These are phyloP conservation scores for Apophysomyces trapeziformis DNA, from an alignment of 371 early-diverging fungal species.

Conservation along the genomic window DNA sequence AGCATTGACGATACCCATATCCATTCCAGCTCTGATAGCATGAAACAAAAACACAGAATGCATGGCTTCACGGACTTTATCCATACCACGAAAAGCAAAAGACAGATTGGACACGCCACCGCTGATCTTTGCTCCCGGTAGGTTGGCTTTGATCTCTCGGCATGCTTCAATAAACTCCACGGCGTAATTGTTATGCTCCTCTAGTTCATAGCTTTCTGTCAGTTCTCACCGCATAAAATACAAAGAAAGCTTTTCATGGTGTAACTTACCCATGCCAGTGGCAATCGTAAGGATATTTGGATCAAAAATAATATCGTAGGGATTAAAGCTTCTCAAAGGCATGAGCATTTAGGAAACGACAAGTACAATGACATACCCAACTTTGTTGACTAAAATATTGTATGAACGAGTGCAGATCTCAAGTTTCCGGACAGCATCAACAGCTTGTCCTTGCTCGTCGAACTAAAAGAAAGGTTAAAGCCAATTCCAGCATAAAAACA, in stretches of 20 bases:
- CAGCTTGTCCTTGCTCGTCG: constrained; percentile 94
- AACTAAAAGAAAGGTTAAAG: constrained; percentile 51
- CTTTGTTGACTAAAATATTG: constrained; percentile 78
- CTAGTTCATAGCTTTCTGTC: constrained; percentile 23
- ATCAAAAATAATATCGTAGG: constrained; percentile 93
- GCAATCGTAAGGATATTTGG: constrained; percentile 95
- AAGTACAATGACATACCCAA: constrained; percentile 52
- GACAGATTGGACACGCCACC: constrained; percentile 96
- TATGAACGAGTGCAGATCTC: constrained; percentile 92
- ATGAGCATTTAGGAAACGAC: background rate
- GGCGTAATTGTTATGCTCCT: constrained; percentile 95
- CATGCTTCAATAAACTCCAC: constrained; percentile 91
- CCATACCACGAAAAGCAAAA: constrained; percentile 95
- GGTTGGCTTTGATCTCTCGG: constrained; percentile 71
- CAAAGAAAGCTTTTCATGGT: background rate
- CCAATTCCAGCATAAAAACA: too few species aligned
- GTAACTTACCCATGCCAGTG: constrained; percentile 76
- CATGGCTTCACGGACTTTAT: constrained; percentile 91
- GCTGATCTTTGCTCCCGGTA: constrained; percentile 89
- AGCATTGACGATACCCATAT: constrained; percentile 97
- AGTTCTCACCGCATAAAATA: background rate
- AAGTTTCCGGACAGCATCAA: constrained; percentile 80
- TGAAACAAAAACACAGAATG: constrained; percentile 94
- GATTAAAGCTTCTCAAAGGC: constrained; percentile 61
- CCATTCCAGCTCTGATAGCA: constrained; percentile 90